These are phyloP conservation scores for Amanita rimosa DNA, from an alignment of 768 basidiomycete genomes.

Conservation along the genomic window DNA sequence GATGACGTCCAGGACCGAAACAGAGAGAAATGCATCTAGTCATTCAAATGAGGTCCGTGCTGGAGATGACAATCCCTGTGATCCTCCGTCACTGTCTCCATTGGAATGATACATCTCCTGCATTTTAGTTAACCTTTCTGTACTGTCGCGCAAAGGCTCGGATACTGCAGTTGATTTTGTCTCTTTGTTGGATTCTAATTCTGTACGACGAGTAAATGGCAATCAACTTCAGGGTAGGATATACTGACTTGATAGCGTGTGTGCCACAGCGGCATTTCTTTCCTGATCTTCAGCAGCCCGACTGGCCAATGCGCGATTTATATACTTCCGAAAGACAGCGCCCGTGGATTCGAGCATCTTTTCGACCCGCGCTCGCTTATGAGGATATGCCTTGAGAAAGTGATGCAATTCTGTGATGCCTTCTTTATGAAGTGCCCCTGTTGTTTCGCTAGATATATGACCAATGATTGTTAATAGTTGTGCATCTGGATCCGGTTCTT, in stretches of 20 bases:
- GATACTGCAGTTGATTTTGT: conserved; percentile 14
- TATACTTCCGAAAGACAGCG: conserved; percentile 84
- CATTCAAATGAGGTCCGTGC: conserved; percentile 21
- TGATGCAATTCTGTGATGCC: conserved; percentile 92
- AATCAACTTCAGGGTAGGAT: not conserved
- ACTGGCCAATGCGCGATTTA: conserved; percentile 77
- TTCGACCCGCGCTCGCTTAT: conserved; percentile 73
- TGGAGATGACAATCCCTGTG: conserved; percentile 18
- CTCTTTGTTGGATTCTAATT: conserved; percentile 46
- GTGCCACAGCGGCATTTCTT: conserved; percentile 69
- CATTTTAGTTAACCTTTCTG: conserved; percentile 52
- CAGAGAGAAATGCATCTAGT: conserved; percentile 6
- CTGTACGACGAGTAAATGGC: conserved; percentile 21
- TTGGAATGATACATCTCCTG: conserved; percentile 83
- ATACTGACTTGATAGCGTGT: conserved; percentile 60
- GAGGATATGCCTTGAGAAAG: conserved; percentile 84
- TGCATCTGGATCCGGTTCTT: conserved; percentile 82
- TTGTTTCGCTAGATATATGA: conserved; percentile 82
- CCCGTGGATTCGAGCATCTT: conserved; percentile 85
- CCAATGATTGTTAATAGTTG: conserved; percentile 75
- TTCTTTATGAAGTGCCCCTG: conserved; percentile 84
- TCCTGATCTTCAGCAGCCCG: conserved; percentile 83
- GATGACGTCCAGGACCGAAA: conserved; percentile 5
- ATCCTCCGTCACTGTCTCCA: conserved; percentile 17
- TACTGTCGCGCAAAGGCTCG: conserved; percentile 14